A percentile compares a stretch with the other conserved stretches of the same genome.
Conservation (phyloP, 2,329 filamentous ascomycete genomes). For the Beauveria sp. region DNA sequence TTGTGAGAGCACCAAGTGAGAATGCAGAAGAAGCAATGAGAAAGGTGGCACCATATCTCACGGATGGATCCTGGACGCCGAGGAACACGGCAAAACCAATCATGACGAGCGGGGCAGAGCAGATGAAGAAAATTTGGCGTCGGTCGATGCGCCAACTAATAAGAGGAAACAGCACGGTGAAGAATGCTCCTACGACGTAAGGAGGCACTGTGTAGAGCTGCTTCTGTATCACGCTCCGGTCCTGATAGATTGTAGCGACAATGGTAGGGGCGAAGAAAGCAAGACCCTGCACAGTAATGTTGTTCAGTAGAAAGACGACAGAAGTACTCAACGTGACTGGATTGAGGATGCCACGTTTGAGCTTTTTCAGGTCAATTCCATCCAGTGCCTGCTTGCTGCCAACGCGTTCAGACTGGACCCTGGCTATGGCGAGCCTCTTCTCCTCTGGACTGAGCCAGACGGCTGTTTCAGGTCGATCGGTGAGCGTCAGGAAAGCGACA, state of each 20-base stretch:
- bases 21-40: conserved; percentile 59
- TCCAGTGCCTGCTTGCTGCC: conserved; percentile 56
- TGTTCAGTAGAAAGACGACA: conserved; percentile 56
- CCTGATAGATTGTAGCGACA: conserved; percentile 58
- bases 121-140: conserved; percentile 53
- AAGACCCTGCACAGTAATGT: conserved; percentile 64
- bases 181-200: conserved; percentile 61
- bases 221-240: conserved; percentile 46
- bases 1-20: conserved; percentile 54
- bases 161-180: conserved; percentile 54
- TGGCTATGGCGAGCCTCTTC: conserved; percentile 57
- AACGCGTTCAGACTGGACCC: conserved; percentile 61
- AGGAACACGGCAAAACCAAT: conserved; percentile 65
- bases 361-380: conserved; percentile 50
- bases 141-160: conserved; percentile 53
- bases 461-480: conserved; percentile 61
- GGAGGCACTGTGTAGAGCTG: conserved; percentile 66
- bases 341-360: conserved; percentile 53
- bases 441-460: conserved; percentile 58
- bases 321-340: conserved; percentile 51
- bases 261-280: conserved; percentile 65
- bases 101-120: conserved; percentile 56
- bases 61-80: conserved; percentile 39
- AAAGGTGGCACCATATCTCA: conserved; percentile 64
- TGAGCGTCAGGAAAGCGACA: conserved; percentile 55